Evolutionary conservation across 148 eudicot genomes (phyloP).

Genomic region (Vaccinium vitisidaea): DNA sequence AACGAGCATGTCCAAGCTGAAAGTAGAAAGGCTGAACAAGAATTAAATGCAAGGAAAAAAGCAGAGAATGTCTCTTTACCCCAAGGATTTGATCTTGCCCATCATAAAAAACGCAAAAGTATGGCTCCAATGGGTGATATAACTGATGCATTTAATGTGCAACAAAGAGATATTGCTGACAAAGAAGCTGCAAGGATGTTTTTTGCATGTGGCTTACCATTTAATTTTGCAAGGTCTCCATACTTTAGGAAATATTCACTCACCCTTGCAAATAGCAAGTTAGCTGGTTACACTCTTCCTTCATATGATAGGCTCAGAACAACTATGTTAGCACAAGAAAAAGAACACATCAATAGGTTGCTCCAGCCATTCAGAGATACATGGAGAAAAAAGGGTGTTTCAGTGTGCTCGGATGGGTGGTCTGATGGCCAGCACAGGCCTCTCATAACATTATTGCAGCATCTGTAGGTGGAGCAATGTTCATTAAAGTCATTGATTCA

Average conservation of each 20-base stretch:
- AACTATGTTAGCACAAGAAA: no score
- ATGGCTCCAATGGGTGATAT: neutral
- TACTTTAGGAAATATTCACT: neutral
- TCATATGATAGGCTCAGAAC: no score
- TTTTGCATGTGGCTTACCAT: no score
- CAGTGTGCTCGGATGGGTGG: constrained; percentile 23
- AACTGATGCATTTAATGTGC: neutral
- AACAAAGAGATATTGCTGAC: neutral
- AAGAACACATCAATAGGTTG: no score
- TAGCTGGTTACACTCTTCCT: neutral
- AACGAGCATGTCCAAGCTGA: neutral
- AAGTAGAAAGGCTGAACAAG: neutral
- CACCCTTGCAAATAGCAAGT: neutral
- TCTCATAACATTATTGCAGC: no score
- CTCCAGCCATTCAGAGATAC: no score
- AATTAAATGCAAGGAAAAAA: neutral
- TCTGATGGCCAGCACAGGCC: neutral
- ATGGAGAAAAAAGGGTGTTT: neutral
- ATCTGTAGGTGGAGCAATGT: no score
- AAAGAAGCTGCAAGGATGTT: no score
- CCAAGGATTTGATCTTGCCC: neutral
- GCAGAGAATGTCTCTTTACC: neutral
- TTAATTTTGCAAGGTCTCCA: neutral
- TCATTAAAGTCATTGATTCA: no score
- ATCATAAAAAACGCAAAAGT: neutral